Base-by-base conservation (phyloP, 768 basidiomycete genomes). In the Panaeolus cyanescens region DNA sequence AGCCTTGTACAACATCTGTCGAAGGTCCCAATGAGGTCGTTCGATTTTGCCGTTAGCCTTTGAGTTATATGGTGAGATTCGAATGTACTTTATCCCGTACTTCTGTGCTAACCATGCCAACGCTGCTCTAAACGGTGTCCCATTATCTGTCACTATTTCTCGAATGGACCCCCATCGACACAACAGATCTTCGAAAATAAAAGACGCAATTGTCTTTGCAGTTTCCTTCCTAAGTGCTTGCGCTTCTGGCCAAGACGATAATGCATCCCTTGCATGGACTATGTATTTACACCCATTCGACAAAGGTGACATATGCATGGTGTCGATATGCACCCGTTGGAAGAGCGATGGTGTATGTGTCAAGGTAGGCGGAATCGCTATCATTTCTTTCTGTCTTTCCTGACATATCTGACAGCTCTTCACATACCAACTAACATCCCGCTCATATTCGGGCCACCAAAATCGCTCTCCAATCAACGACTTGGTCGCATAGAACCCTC, bases 141-240 rank as follows among this genome's bases (percentile, higher is more conserved):
- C 69, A 55, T 83, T 84, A 61, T 84, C 80, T 0, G 75, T 80
- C 0, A 82, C 72, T 17, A 83, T 76, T 25, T 75, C 67, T 0
- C 13, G 19, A 0, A 79, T n/a, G 20, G 72, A 68, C 1, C 79
- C 80, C 80, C 79, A 82, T 32, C 71, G 34, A 54, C 71, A 74
- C 0, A 76, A 63, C 4, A 78, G 68, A 13, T 78, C 72, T 61
- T 70, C 65, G 4, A 67, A 69, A 0, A 73, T 32, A 68, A 68
- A 76, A 3, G 55, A 53, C 0, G 61, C 70, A 17, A 76, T 62
- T 0, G 65, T 56, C 13, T 45, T 54, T 0, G 60, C 69, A 15
- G 54, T 71, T 32, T 74, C 68, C 2, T 64, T 59, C 55, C 58
- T 62, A 1, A 73, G 22, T 1, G 68, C 56, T 32, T 64, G 56